A percentile compares a stretch with the other conserved stretches of the same genome.
Conservation (phyloP, 257 asterid species). For the Petunia axillaris region DNA sequence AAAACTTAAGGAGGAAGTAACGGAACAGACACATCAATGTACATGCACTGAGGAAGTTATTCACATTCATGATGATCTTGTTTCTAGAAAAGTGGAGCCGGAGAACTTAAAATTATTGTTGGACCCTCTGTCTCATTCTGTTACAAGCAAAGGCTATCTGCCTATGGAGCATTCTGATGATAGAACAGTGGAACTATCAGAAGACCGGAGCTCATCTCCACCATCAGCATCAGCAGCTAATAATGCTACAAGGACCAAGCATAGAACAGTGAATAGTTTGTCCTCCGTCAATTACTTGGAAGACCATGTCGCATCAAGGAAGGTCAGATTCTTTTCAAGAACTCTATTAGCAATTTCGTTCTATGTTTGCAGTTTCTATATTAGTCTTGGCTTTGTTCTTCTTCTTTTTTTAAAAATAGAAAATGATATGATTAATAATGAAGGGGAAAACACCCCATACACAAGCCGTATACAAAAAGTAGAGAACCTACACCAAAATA, state of each 20-base stretch:
- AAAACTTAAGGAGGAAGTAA: constrained; percentile 31
- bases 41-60: constrained; percentile 35
- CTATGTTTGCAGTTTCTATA: not conserved
- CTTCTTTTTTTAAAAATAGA: no score
- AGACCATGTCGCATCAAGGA: constrained; percentile 57
- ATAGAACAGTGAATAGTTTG: not conserved
- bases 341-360: not conserved
- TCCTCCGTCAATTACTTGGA: constrained; percentile 40
- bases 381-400: not conserved
- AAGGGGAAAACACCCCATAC: no score
- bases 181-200: constrained; percentile 33
- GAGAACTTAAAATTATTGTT: constrained; percentile 33
- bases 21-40: constrained; percentile 33
- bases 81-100: constrained; percentile 28
- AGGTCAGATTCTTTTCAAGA: not conserved
- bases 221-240: constrained; percentile 30
- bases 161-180: constrained; percentile 35
- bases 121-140: constrained; percentile 42
- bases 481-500: no score
- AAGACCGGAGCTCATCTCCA: constrained; percentile 39
- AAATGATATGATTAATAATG: no score
- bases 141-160: constrained; percentile 21
- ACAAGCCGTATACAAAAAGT: no score
- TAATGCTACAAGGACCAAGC: constrained; percentile 20
- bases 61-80: constrained; percentile 25